Base-by-base conservation (phyloP, 1,284 basidiomycete genomes). In the Tranzscheliella williamsii region DNA sequence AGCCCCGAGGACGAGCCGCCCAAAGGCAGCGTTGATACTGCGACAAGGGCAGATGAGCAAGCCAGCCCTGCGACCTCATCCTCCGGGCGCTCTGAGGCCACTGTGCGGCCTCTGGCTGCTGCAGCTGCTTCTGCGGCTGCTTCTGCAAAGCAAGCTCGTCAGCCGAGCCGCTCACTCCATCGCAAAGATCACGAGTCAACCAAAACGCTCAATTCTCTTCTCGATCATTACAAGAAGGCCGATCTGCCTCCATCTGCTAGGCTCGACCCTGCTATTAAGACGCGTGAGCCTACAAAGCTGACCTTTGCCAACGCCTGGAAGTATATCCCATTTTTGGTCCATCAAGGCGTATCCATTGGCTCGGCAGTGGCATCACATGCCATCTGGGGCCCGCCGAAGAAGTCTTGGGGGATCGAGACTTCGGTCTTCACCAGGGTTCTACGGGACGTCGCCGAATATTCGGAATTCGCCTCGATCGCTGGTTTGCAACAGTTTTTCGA, bases 361-460 rank as follows among this genome's bases (percentile, higher is more conserved):
- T 65, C 65, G 17, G 71, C 73, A 2, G 60, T 77, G 24, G 72
- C 67, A 7, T 75, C 72, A 6, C 75, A 77, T 35, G 72, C 73
- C 36, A 60, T 77, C 43, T 75, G 76, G 82, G 90, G 90, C 3
- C 90, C 91, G 2, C 84, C 86, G 29, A 86, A 85, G 71, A 87
- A 87, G 75, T 86, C 87, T 4, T 93, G 90, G 90, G 89, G 89
- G 0, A 85, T 93, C 40, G 87, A 91, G 75, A 74, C 78, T 54
- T 73, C 74, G 2, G 60, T 79, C 33, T 76, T 80, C 52, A 87
- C 87, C 7, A 85, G 85, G 47, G 82, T 95, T 64, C 89, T 95
- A 83, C 85, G 93, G 48, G 90, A 91, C 45, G 85, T 90, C 20
- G 87, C 87, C 8, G 82, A 85, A 33, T 90, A 95, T 76, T 88